phyloP scores from a whole-genome alignment of 208 protist species.

The Leishmania aethiopica region DNA sequence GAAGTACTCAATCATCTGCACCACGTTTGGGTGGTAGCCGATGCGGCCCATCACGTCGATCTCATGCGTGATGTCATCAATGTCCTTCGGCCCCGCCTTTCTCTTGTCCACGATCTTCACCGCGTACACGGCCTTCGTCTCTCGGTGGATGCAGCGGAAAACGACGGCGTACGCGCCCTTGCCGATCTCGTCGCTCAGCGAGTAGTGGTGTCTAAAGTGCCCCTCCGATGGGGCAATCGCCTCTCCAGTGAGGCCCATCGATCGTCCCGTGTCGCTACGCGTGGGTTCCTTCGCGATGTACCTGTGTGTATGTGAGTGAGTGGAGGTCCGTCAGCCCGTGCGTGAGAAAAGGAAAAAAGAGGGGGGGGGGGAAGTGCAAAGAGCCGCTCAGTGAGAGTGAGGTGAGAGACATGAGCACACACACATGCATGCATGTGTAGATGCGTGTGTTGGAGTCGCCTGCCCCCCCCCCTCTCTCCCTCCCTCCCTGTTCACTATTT shows the following conservation, averaged over 20 bases:
- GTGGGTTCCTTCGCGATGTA: background rate
- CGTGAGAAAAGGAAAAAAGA: background rate
- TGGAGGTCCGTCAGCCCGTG: background rate
- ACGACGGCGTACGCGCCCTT: constrained; percentile 84
- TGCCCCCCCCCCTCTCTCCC: too few relatives aligned
- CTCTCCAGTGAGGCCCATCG: background rate
- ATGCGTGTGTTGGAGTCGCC: background rate
- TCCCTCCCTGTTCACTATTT: background rate
- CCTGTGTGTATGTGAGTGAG: background rate
- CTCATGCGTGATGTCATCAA: constrained; percentile 75
- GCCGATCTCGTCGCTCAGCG: constrained; percentile 50
- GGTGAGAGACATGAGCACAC: background rate
- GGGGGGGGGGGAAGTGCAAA: background rate
- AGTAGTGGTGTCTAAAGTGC: constrained; percentile 63
- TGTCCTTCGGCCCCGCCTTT: constrained; percentile 71
- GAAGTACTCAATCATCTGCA: constrained; percentile 96
- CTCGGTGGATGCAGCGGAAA: constrained; percentile 60
- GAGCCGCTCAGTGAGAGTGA: background rate
- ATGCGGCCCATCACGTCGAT: constrained; percentile 76
- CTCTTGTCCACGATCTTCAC: constrained; percentile 86
- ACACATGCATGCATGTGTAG: background rate
- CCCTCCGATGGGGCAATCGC: constrained; percentile 26
- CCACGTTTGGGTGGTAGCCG: constrained; percentile 73
- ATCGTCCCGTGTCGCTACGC: background rate
- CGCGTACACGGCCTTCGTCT: constrained; percentile 56